Evolutionary conservation across 2,329 filamentous ascomycete genomes (phyloP).

Genomic region (Aureobasidium sp.): DNA sequence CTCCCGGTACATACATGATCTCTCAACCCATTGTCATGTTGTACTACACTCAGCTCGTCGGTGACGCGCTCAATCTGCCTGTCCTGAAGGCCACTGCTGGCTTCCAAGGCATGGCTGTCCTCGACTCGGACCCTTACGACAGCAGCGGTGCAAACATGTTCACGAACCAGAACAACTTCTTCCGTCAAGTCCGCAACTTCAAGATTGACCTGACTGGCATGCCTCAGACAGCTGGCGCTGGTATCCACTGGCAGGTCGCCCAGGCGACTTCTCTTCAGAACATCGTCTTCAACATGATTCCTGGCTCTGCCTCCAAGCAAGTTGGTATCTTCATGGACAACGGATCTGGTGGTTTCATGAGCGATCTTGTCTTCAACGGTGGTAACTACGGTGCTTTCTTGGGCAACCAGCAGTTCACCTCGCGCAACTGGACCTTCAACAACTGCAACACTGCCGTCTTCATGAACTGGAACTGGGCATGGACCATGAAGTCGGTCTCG

Average conservation of each 20-base stretch:
- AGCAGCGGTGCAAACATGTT: slow-evolving; percentile 42
- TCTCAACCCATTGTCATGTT: slow-evolving; percentile 71
- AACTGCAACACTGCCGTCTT: slow-evolving; percentile 43
- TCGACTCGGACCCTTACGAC: slow-evolving; percentile 82
- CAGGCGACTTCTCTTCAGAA: slow-evolving; percentile 57
- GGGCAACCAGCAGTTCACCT: slow-evolving; percentile 58
- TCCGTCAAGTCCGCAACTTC: slow-evolving; percentile 49
- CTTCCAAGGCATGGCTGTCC: slow-evolving; percentile 80
- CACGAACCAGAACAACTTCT: slow-evolving; percentile 45
- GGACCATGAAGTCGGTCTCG: slow-evolving; percentile 41
- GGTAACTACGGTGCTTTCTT: slow-evolving; percentile 54
- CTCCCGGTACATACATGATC: slow-evolving; percentile 76
- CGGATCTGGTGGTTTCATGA: slow-evolving; percentile 54
- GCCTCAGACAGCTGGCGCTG: slow-evolving; percentile 29
- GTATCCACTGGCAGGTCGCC: slow-evolving; percentile 49
- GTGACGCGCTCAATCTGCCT: slow-evolving; percentile 66
- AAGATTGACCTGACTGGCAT: slow-evolving; percentile 42
- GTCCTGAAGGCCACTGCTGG: slow-evolving; percentile 40
- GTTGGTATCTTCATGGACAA: slow-evolving; percentile 56
- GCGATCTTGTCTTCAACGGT: slow-evolving; percentile 54
- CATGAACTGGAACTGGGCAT: slow-evolving; percentile 51
- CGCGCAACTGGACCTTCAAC: slow-evolving; percentile 46
- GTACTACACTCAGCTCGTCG: slow-evolving; percentile 92
- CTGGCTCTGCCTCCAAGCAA: slow-evolving; percentile 43
- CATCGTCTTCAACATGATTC: slow-evolving; percentile 51